Conservation (phyloP, 108 stramenopile genomes). For the Nitzschia sp. region DNA sequence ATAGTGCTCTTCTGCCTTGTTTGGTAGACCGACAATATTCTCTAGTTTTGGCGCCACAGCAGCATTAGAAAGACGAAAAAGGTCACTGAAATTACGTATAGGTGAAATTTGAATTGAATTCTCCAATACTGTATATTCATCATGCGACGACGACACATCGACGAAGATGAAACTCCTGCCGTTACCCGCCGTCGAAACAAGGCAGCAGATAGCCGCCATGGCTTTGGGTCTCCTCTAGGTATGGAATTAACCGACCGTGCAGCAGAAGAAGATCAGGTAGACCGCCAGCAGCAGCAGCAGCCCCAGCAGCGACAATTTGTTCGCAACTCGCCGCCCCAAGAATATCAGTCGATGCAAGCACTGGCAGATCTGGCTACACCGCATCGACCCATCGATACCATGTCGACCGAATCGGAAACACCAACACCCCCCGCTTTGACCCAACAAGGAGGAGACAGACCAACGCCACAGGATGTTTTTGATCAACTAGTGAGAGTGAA, state of each 20-base stretch:
- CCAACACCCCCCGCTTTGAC: neutral
- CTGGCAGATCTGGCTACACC: slow-evolving; percentile 7
- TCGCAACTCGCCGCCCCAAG: neutral
- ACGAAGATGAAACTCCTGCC: slow-evolving; percentile 13
- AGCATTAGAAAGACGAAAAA: too few relatives aligned
- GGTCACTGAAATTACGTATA: too few relatives aligned
- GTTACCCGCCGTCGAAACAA: neutral
- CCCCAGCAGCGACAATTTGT: neutral
- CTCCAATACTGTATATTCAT: too few relatives aligned
- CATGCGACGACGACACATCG: neutral
- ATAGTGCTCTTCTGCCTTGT: too few relatives aligned
- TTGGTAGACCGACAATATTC: too few relatives aligned
- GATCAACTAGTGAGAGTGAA: slow-evolving; percentile 12
- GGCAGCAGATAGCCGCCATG: slow-evolving; percentile 16
- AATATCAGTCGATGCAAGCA: neutral
- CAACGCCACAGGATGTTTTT: slow-evolving; percentile 1
- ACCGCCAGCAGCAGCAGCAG: neutral
- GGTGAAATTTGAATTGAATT: too few relatives aligned
- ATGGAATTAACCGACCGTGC: slow-evolving; percentile 29
- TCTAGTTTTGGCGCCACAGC: too few relatives aligned
- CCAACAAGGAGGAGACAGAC: neutral
- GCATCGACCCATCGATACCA: neutral
- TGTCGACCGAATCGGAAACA: neutral
- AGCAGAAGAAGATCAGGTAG: neutral
- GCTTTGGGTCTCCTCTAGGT: slow-evolving; percentile 34